phyloP scores from a whole-genome alignment of 2,329 filamentous ascomycete species.

The Orbilia ellipsospora region DNA sequence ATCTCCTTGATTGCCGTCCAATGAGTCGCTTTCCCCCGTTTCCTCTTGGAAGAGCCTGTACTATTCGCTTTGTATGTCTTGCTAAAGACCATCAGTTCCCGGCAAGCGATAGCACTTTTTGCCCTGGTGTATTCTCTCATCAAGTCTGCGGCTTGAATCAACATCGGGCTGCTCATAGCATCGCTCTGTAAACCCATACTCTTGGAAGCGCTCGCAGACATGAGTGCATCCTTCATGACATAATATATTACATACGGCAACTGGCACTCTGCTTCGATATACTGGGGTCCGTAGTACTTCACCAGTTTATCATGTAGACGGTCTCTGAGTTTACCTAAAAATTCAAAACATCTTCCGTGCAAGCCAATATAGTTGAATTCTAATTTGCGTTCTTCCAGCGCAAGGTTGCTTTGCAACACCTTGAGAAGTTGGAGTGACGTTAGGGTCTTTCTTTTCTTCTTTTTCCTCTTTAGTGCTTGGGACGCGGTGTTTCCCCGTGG shows the following conservation, averaged over 20 bases:
- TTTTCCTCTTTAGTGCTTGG: conserved; percentile 6
- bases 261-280: conserved; percentile 1
- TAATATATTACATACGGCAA: conserved; percentile 7
- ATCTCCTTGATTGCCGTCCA: conserved; percentile 19
- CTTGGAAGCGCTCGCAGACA: not conserved
- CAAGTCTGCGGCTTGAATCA: not conserved
- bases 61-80: conserved; percentile 3
- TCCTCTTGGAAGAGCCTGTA: not conserved
- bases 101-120: conserved; percentile 14
- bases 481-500: not conserved
- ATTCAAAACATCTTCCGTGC: conserved; percentile 17
- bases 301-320: conserved; percentile 21
- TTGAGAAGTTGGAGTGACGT: conserved; percentile 16
- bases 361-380: conserved; percentile 27
- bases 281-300: conserved; percentile 11
- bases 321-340: not conserved
- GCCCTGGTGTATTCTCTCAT: conserved; percentile 1
- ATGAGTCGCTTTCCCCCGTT: conserved; percentile 17
- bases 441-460: not conserved
- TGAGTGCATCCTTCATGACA: conserved; percentile 7
- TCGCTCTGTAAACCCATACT: not conserved
- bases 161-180: conserved; percentile 1
- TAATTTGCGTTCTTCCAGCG: conserved; percentile 12
- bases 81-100: conserved; percentile 25
- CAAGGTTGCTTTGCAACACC: conserved; percentile 2